Evolutionary conservation across 805 yeast species (phyloP).

Genomic region (Sporopachydermia lactativora): DNA sequence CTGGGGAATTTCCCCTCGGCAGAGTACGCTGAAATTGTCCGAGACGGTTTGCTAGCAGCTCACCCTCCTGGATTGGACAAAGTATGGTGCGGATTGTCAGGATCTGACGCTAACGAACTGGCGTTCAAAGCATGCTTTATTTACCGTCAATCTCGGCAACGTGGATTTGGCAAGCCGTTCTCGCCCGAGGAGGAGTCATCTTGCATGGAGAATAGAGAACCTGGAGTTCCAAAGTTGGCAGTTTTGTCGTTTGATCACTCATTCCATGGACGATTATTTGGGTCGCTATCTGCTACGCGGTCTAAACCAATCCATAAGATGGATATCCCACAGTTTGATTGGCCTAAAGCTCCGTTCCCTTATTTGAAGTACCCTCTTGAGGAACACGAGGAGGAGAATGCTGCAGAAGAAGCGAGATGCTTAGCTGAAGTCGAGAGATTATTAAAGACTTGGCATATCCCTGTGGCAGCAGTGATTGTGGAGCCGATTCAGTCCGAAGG

Average conservation of each 20-base stretch:
- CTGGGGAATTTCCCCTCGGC: conserved; percentile 48
- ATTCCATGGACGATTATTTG: conserved; percentile 45
- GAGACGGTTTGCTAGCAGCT: conserved; percentile 39
- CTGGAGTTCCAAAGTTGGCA: conserved; percentile 39
- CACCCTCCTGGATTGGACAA: conserved; percentile 49
- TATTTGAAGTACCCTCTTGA: conserved; percentile 39
- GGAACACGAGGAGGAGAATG: conserved; percentile 27
- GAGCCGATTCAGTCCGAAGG: conserved; percentile 65
- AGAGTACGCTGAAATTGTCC: conserved; percentile 35
- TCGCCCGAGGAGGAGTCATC: conserved; percentile 30
- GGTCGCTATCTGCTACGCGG: conserved; percentile 39
- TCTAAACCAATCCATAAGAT: conserved; percentile 44
- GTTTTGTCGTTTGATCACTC: conserved; percentile 39
- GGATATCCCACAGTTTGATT: conserved; percentile 44
- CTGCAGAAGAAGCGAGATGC: conserved; percentile 33
- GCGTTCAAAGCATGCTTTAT: conserved; percentile 62
- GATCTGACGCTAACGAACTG: conserved; percentile 58
- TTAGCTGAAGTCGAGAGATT: conserved; percentile 29
- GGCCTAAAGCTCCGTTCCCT: conserved; percentile 46
- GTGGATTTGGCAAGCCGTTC: conserved; percentile 31
- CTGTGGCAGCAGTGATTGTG: conserved; percentile 37
- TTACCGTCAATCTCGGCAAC: conserved; percentile 40
- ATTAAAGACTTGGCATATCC: conserved; percentile 24
- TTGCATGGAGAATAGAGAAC: conserved; percentile 35
- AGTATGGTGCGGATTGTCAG: conserved; percentile 54